phyloP scores from a whole-genome alignment of 1,284 basidiomycete species.

The Grifola frondosa region DNA sequence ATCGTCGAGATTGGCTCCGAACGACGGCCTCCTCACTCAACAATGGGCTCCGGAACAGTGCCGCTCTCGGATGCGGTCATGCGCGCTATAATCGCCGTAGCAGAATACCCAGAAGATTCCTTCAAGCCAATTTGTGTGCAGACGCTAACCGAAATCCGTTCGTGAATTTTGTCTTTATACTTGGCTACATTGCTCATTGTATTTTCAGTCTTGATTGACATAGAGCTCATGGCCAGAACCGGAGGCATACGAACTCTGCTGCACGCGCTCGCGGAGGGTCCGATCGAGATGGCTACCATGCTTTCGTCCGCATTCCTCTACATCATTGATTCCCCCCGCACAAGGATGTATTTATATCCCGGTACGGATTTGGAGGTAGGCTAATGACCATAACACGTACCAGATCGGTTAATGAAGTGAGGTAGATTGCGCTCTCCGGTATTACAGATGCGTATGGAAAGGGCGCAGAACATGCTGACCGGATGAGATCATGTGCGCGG shows the following conservation, averaged over 20 bases:
- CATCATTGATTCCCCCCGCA: conserved; percentile 84
- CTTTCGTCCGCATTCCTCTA: conserved; percentile 85
- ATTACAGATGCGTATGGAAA: conserved; percentile 92
- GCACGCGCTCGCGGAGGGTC: conserved; percentile 85
- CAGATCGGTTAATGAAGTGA: conserved; percentile 5
- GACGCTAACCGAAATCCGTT: conserved; percentile 82
- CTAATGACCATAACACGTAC: conserved; percentile 2
- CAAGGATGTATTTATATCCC: conserved; percentile 75
- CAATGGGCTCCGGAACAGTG: conserved; percentile 46
- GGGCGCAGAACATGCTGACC: conserved; percentile 72
- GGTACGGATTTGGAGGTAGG: conserved; percentile 89
- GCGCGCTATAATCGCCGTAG: conserved; percentile 88
- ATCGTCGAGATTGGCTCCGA: conserved; percentile 75
- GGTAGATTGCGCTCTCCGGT: conserved; percentile 78
- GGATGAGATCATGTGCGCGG: conserved; percentile 74
- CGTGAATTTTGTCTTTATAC: conserved; percentile 45
- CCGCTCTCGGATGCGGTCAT: conserved; percentile 78
- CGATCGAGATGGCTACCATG: conserved; percentile 80
- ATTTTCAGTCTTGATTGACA: conserved; percentile 73
- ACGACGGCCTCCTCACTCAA: conserved; percentile 42
- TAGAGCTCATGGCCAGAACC: conserved; percentile 78
- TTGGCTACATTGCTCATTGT: conserved; percentile 18
- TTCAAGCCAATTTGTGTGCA: conserved; percentile 84
- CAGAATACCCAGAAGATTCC: conserved; percentile 91
- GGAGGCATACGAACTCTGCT: conserved; percentile 89